Percentiles rank a stretch among this genome's conserved stretches.
These are phyloP conservation scores for Parascedosporium putredinis DNA, from an alignment of 2,329 filamentous ascomycete species.

Conservation along the genomic window DNA sequence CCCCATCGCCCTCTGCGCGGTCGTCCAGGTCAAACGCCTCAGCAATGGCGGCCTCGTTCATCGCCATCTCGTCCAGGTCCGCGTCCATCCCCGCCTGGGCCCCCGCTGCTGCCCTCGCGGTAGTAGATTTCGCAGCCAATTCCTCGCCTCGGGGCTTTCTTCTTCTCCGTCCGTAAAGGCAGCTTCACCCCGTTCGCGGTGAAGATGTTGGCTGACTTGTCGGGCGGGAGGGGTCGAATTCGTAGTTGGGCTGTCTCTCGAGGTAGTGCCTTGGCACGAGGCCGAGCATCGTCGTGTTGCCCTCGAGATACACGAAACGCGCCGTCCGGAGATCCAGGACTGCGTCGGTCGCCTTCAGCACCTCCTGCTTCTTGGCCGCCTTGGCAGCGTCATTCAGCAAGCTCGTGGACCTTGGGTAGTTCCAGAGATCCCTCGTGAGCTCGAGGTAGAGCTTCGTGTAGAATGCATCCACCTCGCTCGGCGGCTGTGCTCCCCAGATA, in stretches of 20 bases:
- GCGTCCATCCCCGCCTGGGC: background rate
- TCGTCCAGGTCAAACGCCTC: background rate
- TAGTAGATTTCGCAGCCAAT: background rate
- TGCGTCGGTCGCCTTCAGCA: constrained; percentile 20
- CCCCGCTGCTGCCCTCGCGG: background rate
- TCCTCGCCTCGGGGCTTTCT: background rate
- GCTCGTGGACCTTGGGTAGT: constrained; percentile 58
- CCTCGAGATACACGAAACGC: constrained; percentile 69
- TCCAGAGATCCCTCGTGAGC: constrained; percentile 76
- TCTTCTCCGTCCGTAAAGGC: constrained; percentile 23
- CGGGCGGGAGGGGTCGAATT: constrained; percentile 72
- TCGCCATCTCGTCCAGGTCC: background rate
- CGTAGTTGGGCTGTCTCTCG: constrained; percentile 53
- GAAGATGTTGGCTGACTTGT: constrained; percentile 42
- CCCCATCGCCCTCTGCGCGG: background rate
- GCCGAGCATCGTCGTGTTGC: constrained; percentile 59
- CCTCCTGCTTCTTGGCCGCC: background rate
- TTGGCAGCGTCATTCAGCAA: constrained; percentile 41
- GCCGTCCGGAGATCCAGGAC: constrained; percentile 43
- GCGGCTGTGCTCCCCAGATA: constrained; percentile 70
- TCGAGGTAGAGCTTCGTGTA: constrained; percentile 67
- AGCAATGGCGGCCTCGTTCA: background rate
- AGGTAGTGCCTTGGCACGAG: constrained; percentile 58
- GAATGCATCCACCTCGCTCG: constrained; percentile 51
- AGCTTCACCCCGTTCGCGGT: constrained; percentile 29